phyloP scores from a whole-genome alignment of 2,329 filamentous ascomycete genomes.

The Setomelanomma holmii region DNA sequence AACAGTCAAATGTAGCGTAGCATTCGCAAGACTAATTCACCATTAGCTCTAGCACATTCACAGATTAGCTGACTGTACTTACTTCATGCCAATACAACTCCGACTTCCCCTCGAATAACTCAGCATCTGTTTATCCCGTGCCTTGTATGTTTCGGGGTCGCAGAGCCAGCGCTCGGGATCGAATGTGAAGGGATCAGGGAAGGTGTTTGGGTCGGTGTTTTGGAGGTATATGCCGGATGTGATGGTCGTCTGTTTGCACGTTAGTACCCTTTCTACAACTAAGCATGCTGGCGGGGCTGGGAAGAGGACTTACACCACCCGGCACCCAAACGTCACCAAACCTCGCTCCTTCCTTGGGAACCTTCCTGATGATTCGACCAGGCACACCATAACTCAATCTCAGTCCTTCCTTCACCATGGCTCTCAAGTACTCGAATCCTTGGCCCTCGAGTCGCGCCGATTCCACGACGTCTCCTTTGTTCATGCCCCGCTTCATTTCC shows the following conservation, averaged over 20 bases:
- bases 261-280: neutral
- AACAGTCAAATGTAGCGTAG: slow-evolving; percentile 17
- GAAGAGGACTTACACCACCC: slow-evolving; percentile 10
- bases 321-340: slow-evolving; percentile 11
- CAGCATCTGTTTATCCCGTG: slow-evolving; percentile 18
- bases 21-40: slow-evolving; percentile 16
- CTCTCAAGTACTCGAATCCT: slow-evolving; percentile 16
- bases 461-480: slow-evolving; percentile 6
- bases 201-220: slow-evolving; percentile 16
- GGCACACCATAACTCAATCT: slow-evolving; percentile 18
- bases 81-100: slow-evolving; percentile 20
- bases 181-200: slow-evolving; percentile 17
- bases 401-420: slow-evolving; percentile 20
- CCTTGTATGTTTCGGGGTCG: slow-evolving; percentile 13
- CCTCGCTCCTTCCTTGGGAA: slow-evolving; percentile 12
- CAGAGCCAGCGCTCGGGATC: slow-evolving; percentile 21
- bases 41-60: too few relatives aligned
- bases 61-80: neutral
- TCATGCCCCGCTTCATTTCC: neutral
- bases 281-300: neutral
- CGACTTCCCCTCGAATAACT: slow-evolving; percentile 15
- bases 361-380: slow-evolving; percentile 11
- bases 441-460: slow-evolving; percentile 10
- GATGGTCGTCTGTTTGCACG: slow-evolving; percentile 2
- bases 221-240: slow-evolving; percentile 16